A percentile compares a stretch with the other conserved stretches of the same genome.
Conservation (phyloP, 352 stramenopile species). For the Phytophthora agathidicida region DNA sequence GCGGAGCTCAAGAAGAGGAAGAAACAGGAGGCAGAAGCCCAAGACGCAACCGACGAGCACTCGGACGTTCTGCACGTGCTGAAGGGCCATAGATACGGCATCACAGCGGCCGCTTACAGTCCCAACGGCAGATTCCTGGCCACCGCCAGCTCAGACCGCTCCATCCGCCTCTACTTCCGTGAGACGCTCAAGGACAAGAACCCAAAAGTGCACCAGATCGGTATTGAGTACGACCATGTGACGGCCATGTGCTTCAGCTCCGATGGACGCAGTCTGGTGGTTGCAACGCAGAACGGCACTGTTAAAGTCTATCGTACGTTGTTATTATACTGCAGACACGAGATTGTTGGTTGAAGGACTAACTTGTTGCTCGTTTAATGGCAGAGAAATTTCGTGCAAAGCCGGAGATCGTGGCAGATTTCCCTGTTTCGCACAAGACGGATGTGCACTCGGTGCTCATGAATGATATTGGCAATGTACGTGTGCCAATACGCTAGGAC, state of each 20-base stretch:
- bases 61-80: slow-evolving; percentile 49
- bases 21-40: slow-evolving; percentile 6
- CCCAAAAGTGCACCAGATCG: slow-evolving; percentile 63
- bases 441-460: slow-evolving; percentile 84
- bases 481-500: background rate
- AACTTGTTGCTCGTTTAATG: slow-evolving; percentile 1
- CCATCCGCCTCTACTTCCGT: slow-evolving; percentile 71
- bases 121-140: slow-evolving; percentile 82
- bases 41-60: slow-evolving; percentile 42
- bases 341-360: background rate
- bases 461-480: slow-evolving; percentile 79
- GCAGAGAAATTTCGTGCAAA: slow-evolving; percentile 83
- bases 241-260: slow-evolving; percentile 80
- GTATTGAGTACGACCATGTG: slow-evolving; percentile 81
- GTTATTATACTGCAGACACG: background rate
- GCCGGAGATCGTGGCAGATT: slow-evolving; percentile 69
- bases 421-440: slow-evolving; percentile 69
- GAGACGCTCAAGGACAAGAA: slow-evolving; percentile 71
- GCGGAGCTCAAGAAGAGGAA: slow-evolving; percentile 75
- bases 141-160: slow-evolving; percentile 77
- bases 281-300: slow-evolving; percentile 66
- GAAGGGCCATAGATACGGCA: slow-evolving; percentile 73
- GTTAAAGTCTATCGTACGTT: slow-evolving; percentile 80
- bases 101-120: slow-evolving; percentile 73
- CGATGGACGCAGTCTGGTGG: slow-evolving; percentile 72